Percentiles rank a stretch among this genome's conserved stretches.
These are phyloP conservation scores for Nicotiana rustica DNA, from an alignment of 305 asterid species.

Conservation along the genomic window DNA sequence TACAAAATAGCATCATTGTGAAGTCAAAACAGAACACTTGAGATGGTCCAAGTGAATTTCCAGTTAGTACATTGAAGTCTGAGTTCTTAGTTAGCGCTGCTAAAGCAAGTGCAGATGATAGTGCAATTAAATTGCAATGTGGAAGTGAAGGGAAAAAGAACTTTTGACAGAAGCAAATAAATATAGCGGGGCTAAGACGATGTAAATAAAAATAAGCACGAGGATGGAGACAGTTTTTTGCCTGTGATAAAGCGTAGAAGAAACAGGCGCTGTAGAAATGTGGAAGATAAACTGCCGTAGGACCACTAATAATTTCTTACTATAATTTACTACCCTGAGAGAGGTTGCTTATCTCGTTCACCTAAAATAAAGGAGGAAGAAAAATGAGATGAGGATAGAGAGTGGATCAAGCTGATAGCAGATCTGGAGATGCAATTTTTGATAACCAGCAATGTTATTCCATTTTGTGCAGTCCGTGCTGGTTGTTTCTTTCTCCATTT, in stretches of 20 bases:
- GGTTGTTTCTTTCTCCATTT: conserved; percentile 13
- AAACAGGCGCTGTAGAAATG: conserved; percentile 55
- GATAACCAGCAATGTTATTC: neutral
- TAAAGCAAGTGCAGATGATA: conserved; percentile 85
- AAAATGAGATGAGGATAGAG: conserved; percentile 1
- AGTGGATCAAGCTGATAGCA: conserved; percentile 24
- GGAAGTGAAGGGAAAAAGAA: conserved; percentile 65
- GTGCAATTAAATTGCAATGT: conserved; percentile 74
- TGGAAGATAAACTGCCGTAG: conserved; percentile 34
- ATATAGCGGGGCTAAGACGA: conserved; percentile 47
- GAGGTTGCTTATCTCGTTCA: conserved; percentile 16
- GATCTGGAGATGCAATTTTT: conserved; percentile 26
- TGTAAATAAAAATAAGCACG: conserved; percentile 50
- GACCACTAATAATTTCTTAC: conserved; percentile 9
- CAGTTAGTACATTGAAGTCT: conserved; percentile 55
- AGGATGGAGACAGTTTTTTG: conserved; percentile 94
- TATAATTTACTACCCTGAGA: neutral
- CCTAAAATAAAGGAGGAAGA: conserved; percentile 22
- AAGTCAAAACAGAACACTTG: conserved; percentile 84
- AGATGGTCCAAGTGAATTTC: conserved; percentile 53
- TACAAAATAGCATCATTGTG: conserved; percentile 92
- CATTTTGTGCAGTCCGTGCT: conserved; percentile 14
- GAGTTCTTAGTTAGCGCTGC: conserved; percentile 63
- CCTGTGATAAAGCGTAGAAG: conserved; percentile 87
- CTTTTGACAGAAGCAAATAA: conserved; percentile 44